phyloP scores from a whole-genome alignment of 73 alveolate species.

The Breviolum minutum region DNA sequence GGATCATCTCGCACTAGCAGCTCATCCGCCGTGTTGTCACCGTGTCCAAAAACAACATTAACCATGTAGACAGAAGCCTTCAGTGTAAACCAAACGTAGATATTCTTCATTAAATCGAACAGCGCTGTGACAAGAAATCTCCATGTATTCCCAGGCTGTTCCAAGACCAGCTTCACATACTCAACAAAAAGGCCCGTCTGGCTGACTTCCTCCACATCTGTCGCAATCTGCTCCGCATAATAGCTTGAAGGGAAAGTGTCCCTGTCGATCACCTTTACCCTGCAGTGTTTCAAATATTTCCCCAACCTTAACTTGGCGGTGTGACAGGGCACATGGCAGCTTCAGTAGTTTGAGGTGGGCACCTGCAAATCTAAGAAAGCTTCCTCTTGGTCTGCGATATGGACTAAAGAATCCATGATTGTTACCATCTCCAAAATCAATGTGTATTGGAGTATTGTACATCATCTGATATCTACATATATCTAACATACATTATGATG shows the following conservation, averaged over 20 bases:
- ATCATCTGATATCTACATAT: no score
- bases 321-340: no score
- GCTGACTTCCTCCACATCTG: constrained; percentile 10
- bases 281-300: constrained; percentile 4
- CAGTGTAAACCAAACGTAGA: constrained; percentile 58
- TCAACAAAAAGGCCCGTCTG: background rate
- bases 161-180: constrained; percentile 46
- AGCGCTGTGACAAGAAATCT: constrained; percentile 18
- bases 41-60: constrained; percentile 40
- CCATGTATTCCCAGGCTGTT: constrained; percentile 47
- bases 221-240: constrained; percentile 5
- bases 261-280: constrained; percentile 56
- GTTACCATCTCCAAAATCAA: no score
- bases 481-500: no score
- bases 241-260: constrained; percentile 62
- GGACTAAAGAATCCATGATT: no score
- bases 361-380: no score
- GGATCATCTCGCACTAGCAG: constrained; percentile 36
- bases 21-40: constrained; percentile 1
- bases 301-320: background rate
- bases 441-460: no score
- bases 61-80: constrained; percentile 74
- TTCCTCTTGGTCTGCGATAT: no score
- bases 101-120: constrained; percentile 30
- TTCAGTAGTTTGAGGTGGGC: no score